Base-by-base conservation (phyloP, 768 basidiomycete species). In the Termitomyces heimii region DNA sequence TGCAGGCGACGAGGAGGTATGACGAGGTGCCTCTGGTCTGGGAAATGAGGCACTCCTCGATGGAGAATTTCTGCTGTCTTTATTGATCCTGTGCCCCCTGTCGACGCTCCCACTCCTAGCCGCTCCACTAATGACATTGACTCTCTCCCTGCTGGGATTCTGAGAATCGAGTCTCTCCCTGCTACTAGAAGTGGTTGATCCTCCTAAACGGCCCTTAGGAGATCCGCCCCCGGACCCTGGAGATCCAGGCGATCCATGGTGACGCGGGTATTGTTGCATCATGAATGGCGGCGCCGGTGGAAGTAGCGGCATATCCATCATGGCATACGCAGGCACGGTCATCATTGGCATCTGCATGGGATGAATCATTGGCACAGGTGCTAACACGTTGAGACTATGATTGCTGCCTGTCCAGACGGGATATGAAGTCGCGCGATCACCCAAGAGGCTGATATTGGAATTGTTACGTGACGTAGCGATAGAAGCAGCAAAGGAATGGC, bases 211-310 rank as follows among this genome's bases (percentile, higher is more conserved):
- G n/a, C 71, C 66, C n/a, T 73, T 62, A 13, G 48, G 63, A n/a
- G 74, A 77, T 52, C 51, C 51, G 37, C 50, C 18, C 10, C 51
- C 51, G 4, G 72, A 70, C 13, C 68, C 68, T 0, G 76, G 70
- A 4, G 68, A 62, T 10, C 68, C 67, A 22, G 71, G 70, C 3
- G 75, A 75, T 62, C 60, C 70, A 26, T 55, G 53, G 32, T 62
- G 61, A 24, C 78, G 75, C 31, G 81, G 76, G 56, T 77, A 82
- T 56, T 82, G 78, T 54, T 82, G 82, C 73, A 86, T 78, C 84
- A 89, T 88, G 70, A 89, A 90, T 13, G 88, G 86, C 24, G 88
- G 81, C 1, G 83, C 77, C 5, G 88, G 88, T 10, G 88, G 88
- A 31, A 90, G 75, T 10, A 90, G 72, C 7, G 88, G 85, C 79